Evolutionary conservation across 768 basidiomycete genomes (phyloP).

Genomic region (Tylopilus balloui): DNA sequence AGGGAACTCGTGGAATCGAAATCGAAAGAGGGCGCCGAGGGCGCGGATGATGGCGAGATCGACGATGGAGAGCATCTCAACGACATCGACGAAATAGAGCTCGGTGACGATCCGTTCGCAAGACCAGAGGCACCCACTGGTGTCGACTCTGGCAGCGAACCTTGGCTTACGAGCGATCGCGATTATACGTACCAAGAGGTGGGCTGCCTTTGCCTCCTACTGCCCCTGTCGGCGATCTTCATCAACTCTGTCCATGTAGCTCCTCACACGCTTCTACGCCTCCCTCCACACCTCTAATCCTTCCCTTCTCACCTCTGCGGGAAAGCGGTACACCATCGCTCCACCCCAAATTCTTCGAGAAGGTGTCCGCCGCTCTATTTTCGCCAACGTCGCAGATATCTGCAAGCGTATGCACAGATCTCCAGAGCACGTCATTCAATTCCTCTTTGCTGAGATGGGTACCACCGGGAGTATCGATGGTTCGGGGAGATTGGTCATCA

Average conservation of each 20-base stretch:
- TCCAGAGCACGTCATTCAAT: slow-evolving; percentile 97
- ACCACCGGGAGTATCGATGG: slow-evolving; percentile 96
- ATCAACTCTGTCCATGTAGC: slow-evolving; percentile 40
- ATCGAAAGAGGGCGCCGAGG: slow-evolving; percentile 58
- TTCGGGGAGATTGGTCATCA: slow-evolving; percentile 88
- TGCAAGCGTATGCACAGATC: slow-evolving; percentile 98
- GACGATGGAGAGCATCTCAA: slow-evolving; percentile 62
- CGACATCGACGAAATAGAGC: slow-evolving; percentile 73
- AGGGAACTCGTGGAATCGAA: slow-evolving; percentile 79
- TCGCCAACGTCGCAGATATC: slow-evolving; percentile 95
- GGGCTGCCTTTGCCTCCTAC: slow-evolving; percentile 16
- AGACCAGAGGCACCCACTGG: slow-evolving; percentile 50
- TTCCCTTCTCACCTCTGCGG: slow-evolving; percentile 74
- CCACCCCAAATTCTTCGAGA: slow-evolving; percentile 93
- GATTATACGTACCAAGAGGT: slow-evolving; percentile 97
- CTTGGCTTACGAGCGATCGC: slow-evolving; percentile 89
- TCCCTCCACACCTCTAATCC: slow-evolving; percentile 94
- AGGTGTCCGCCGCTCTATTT: slow-evolving; percentile 96
- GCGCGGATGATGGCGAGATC: slow-evolving; percentile 49
- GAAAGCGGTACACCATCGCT: slow-evolving; percentile 95
- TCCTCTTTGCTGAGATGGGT: slow-evolving; percentile 97
- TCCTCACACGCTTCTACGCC: slow-evolving; percentile 88
- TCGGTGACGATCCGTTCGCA: slow-evolving; percentile 87
- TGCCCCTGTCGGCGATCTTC: neutral
- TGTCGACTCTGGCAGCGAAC: slow-evolving; percentile 72